A percentile compares a stretch with the other conserved stretches of the same genome.
Conservation (phyloP, 2,329 filamentous ascomycete species). For the Periconia sp. region DNA sequence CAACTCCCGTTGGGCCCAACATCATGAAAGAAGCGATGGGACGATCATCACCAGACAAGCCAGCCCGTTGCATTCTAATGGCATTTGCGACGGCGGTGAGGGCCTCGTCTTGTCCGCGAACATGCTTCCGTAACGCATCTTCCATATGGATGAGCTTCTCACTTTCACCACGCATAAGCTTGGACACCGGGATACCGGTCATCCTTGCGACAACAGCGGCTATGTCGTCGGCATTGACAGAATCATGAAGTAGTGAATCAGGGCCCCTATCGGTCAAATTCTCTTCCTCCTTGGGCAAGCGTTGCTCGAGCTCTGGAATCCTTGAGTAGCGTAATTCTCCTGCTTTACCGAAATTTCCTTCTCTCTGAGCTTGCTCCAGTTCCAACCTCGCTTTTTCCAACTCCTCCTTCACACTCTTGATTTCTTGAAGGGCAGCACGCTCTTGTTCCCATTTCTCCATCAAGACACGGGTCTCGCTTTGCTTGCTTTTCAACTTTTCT, state of each 20-base stretch:
- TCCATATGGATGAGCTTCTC: conserved; percentile 97
- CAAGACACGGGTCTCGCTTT: conserved; percentile 73
- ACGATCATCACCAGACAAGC: conserved; percentile 85
- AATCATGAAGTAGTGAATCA: conserved; percentile 80
- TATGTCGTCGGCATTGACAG: conserved; percentile 94
- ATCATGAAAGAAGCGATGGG: conserved; percentile 97
- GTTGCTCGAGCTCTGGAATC: conserved; percentile 79
- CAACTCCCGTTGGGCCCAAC: conserved; percentile 92
- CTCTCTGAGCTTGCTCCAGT: conserved; percentile 81
- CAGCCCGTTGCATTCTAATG: conserved; percentile 89
- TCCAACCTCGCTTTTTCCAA: conserved; percentile 83
- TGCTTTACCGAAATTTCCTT: conserved; percentile 87
- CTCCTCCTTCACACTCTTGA: conserved; percentile 87
- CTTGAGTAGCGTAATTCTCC: conserved; percentile 86
- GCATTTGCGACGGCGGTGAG: conserved; percentile 89
- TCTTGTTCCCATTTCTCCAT: conserved; percentile 90
- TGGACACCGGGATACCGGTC: conserved; percentile 90
- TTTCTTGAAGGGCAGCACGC: conserved; percentile 76
- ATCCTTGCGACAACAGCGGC: conserved; percentile 86
- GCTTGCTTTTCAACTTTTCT: conserved; percentile 70
- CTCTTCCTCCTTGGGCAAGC: conserved; percentile 73
- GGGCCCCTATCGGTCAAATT: conserved; percentile 24
- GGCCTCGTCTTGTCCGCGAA: conserved; percentile 93
- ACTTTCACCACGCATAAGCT: conserved; percentile 88
- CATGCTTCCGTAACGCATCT: conserved; percentile 77